Percentiles rank a stretch among this genome's conserved stretches.
Evolutionary conservation across 768 basidiomycete species (phyloP).

Genomic region (Tubosaeta sp.): DNA sequence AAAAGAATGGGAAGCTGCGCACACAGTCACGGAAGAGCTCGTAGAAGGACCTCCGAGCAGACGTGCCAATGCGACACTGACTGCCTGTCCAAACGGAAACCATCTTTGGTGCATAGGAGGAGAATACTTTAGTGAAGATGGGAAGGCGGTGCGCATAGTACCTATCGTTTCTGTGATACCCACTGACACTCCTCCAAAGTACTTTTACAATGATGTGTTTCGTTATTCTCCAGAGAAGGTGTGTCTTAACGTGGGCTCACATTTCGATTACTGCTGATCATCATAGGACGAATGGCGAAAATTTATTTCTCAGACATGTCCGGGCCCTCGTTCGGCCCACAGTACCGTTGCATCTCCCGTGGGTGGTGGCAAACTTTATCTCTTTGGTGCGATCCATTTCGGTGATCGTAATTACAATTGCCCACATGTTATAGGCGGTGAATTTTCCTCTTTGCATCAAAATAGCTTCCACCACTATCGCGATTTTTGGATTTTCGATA

Average conservation of each 20-base stretch:
- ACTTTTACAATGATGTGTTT: slow-evolving; percentile 87
- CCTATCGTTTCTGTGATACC: not conserved
- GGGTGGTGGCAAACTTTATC: slow-evolving; percentile 82
- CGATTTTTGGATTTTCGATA: slow-evolving; percentile 86
- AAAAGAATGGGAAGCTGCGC: slow-evolving; percentile 78
- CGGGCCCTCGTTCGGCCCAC: slow-evolving; percentile 86
- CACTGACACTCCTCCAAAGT: slow-evolving; percentile 26
- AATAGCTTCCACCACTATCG: slow-evolving; percentile 85
- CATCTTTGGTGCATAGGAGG: slow-evolving; percentile 84
- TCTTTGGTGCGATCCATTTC: slow-evolving; percentile 53
- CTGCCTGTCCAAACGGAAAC: slow-evolving; percentile 74
- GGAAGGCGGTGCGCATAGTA: slow-evolving; percentile 54
- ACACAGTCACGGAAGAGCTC: slow-evolving; percentile 81
- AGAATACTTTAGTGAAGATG: slow-evolving; percentile 85
- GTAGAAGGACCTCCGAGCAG: slow-evolving; percentile 79
- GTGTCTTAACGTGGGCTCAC: not conserved
- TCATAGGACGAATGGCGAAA: slow-evolving; percentile 81
- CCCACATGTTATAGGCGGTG: slow-evolving; percentile 51
- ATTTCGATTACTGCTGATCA: not conserved
- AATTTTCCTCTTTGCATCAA: slow-evolving; percentile 81
- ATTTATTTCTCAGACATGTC: slow-evolving; percentile 79
- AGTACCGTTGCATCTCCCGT: slow-evolving; percentile 69
- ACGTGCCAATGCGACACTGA: slow-evolving; percentile 80
- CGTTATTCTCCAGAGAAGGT: slow-evolving; percentile 83
- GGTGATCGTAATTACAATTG: not conserved